Conservation (phyloP, 345 rosid species). For the Eucalyptus shirleyi region DNA sequence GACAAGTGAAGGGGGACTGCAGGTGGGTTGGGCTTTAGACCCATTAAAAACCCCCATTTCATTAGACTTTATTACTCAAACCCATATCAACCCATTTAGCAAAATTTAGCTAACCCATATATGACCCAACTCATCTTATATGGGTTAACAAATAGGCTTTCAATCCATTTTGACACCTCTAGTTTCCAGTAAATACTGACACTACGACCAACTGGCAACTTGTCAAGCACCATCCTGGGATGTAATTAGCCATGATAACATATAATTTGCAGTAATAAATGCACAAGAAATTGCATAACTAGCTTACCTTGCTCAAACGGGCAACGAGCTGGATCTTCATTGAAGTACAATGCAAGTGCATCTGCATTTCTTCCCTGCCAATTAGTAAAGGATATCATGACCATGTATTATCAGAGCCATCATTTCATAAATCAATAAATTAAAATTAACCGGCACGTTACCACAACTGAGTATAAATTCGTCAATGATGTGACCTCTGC, state of each 20-base stretch:
- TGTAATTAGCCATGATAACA: not conserved
- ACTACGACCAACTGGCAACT: not conserved
- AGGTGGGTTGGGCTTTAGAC: not conserved
- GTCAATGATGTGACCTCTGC: constrained; percentile 71
- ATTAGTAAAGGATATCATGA: not conserved
- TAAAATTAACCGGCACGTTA: constrained; percentile 11
- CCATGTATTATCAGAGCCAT: not conserved
- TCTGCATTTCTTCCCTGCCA: constrained; percentile 96
- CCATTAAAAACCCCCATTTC: not conserved
- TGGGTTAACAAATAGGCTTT: not conserved
- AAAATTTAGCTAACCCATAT: not conserved
- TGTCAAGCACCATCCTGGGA: not conserved
- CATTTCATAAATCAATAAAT: not conserved
- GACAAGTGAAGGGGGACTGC: not conserved
- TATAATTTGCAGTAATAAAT: not conserved
- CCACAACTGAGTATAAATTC: constrained; percentile 79
- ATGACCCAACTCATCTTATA: not conserved
- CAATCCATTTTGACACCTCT: not conserved
- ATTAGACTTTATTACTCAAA: not conserved
- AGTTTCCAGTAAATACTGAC: not conserved
- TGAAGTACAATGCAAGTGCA: constrained; percentile 89
- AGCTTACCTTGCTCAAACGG: constrained; percentile 95
- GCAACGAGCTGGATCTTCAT: constrained; percentile 93
- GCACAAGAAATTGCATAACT: not conserved
- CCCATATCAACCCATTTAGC: not conserved